Evolutionary conservation across 805 yeast genomes (phyloP).

Genomic region (Teunomyces pallodes): DNA sequence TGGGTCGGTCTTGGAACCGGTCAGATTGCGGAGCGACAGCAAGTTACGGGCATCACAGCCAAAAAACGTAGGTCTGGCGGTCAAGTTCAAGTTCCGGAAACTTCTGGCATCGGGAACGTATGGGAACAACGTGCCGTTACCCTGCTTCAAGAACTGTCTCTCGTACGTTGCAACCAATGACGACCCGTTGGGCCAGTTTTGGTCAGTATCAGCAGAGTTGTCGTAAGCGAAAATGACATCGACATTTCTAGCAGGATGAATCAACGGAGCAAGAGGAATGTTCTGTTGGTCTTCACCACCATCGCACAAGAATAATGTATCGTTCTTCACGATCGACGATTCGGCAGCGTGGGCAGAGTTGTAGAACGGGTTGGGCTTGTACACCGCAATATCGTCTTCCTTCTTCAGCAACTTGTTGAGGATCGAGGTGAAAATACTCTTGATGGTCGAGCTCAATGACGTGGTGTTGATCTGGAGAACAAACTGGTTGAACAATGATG

Average conservation of each 20-base stretch:
- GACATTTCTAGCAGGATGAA: conserved; percentile 58
- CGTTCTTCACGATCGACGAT: conserved; percentile 36
- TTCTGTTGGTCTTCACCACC: conserved; percentile 81
- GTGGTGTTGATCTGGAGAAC: conserved; percentile 17
- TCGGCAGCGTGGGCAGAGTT: conserved; percentile 31
- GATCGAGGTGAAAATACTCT: conserved; percentile 19
- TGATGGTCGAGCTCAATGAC: conserved; percentile 14
- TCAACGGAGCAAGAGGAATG: conserved; percentile 63
- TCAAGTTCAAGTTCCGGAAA: conserved; percentile 28
- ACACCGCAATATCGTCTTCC: conserved; percentile 31
- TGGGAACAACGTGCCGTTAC: conserved; percentile 25
- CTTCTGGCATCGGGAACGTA: conserved; percentile 22
- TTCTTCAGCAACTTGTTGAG: conserved; percentile 39
- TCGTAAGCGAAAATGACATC: conserved; percentile 68
- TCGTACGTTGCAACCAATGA: conserved; percentile 55
- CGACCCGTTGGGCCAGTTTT: conserved; percentile 66
- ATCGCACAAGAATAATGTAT: conserved; percentile 58
- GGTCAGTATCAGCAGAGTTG: conserved; percentile 62
- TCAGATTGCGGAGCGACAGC: conserved; percentile 13
- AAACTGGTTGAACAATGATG: conserved; percentile 25
- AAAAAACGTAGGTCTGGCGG: conserved; percentile 26
- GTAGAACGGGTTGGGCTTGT: conserved; percentile 39
- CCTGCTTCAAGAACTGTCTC: conserved; percentile 48
- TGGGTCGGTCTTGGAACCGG: conserved; percentile 7
- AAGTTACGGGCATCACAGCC: conserved; percentile 27